phyloP scores from a whole-genome alignment of 1,139 yeast genomes.

The Candida sp. region DNA sequence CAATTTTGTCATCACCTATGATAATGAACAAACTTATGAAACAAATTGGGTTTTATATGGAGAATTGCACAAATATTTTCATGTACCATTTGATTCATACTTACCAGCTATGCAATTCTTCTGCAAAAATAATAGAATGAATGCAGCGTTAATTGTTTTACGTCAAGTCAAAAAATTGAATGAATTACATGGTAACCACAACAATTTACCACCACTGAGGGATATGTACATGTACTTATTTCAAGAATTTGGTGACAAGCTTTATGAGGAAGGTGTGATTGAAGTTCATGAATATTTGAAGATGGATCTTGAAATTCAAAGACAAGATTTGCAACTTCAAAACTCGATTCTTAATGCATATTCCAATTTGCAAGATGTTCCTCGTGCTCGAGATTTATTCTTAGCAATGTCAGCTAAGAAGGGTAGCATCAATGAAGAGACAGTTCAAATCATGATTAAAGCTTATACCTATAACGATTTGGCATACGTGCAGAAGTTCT shows the following conservation, averaged over 20 bases:
- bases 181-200: constrained; percentile 48
- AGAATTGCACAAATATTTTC: constrained; percentile 54
- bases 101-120: constrained; percentile 60
- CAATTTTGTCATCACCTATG: constrained; percentile 41
- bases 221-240: constrained; percentile 65
- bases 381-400: constrained; percentile 61
- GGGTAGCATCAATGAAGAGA: constrained; percentile 56
- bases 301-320: constrained; percentile 57
- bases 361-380: constrained; percentile 57
- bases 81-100: constrained; percentile 59
- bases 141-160: constrained; percentile 64
- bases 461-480: constrained; percentile 60
- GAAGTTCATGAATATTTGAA: constrained; percentile 65
- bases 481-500: constrained; percentile 57
- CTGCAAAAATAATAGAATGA: constrained; percentile 54
- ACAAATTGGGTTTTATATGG: constrained; percentile 67
- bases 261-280: constrained; percentile 66
- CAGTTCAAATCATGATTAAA: constrained; percentile 71
- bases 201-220: constrained; percentile 55
- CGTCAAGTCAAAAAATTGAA: constrained; percentile 57
- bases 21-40: constrained; percentile 39
- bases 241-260: constrained; percentile 55
- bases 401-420: constrained; percentile 54
- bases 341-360: constrained; percentile 69
- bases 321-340: constrained; percentile 54